These are phyloP conservation scores for Nelumbo lutea DNA, from an alignment of 164 flowering plant species.

Conservation along the genomic window DNA sequence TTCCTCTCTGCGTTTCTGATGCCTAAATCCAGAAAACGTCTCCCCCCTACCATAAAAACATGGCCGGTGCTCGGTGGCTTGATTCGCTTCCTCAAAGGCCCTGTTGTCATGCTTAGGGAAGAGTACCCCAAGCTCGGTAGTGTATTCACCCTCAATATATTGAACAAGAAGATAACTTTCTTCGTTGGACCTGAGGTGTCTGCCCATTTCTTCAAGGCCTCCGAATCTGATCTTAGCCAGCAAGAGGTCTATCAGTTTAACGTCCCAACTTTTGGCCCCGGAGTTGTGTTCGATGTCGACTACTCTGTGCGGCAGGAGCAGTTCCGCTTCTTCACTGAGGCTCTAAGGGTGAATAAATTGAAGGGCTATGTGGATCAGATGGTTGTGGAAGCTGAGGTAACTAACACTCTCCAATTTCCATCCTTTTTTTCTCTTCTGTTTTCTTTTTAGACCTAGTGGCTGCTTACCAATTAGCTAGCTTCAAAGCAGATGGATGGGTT, in stretches of 20 bases:
- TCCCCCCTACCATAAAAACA: slow-evolving; percentile 67
- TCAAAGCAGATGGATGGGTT: too few relatives aligned
- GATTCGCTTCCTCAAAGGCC: slow-evolving; percentile 77
- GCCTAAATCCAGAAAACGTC: slow-evolving; percentile 54
- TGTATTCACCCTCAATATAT: slow-evolving; percentile 68
- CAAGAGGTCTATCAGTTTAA: slow-evolving; percentile 97
- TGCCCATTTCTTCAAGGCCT: slow-evolving; percentile 91
- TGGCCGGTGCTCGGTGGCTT: slow-evolving; percentile 77
- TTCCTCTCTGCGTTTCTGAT: slow-evolving; percentile 45
- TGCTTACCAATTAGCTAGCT: too few relatives aligned
- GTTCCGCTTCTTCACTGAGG: slow-evolving; percentile 92
- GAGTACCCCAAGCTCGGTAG: slow-evolving; percentile 94
- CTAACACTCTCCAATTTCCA: background rate
- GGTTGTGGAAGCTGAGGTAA: slow-evolving; percentile 86
- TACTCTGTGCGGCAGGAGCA: slow-evolving; percentile 84
- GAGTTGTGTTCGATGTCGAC: slow-evolving; percentile 91
- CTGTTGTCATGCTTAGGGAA: slow-evolving; percentile 72
- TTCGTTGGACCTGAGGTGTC: slow-evolving; percentile 68
- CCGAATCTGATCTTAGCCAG: slow-evolving; percentile 91
- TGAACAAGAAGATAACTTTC: slow-evolving; percentile 78
- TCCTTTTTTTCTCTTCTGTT: background rate
- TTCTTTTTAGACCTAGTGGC: background rate
- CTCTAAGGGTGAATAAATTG: slow-evolving; percentile 69
- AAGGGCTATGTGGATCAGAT: slow-evolving; percentile 94
- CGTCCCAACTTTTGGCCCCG: slow-evolving; percentile 97